phyloP scores from a whole-genome alignment of 1,284 basidiomycete species.

The Ceratobasidium sp. region DNA sequence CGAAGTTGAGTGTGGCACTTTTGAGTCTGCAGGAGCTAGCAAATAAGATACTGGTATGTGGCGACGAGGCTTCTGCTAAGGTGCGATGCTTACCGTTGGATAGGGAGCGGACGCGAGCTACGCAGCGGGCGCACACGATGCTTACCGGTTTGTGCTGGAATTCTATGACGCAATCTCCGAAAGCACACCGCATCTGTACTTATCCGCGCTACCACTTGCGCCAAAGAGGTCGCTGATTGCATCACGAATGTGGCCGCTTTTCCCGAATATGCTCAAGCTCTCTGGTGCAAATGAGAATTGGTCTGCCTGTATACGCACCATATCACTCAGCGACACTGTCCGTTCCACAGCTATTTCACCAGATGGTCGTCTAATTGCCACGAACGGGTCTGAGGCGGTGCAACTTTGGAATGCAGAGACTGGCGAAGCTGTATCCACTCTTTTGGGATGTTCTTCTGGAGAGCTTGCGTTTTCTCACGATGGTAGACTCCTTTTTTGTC shows the following conservation, averaged over 20 bases:
- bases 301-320: neutral
- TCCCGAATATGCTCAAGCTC: neutral
- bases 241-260: neutral
- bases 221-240: neutral
- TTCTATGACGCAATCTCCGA: constrained; percentile 2
- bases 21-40: neutral
- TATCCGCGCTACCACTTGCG: neutral
- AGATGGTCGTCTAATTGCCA: neutral
- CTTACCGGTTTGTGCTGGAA: neutral
- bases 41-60: neutral
- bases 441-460: neutral
- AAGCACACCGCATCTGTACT: constrained; percentile 3
- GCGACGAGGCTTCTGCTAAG: no score
- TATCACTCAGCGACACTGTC: neutral
- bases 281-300: neutral
- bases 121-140: neutral
- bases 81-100: no score
- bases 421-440: neutral
- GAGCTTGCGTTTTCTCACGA: neutral
- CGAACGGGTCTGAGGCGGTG: neutral
- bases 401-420: constrained; percentile 3
- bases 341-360: neutral
- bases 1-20: neutral
- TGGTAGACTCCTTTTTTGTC: neutral
- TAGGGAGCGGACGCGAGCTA: no score